A percentile compares a stretch with the other conserved stretches of the same genome.
phyloP scores from a whole-genome alignment of 1,284 basidiomycete genomes.

The Grifola frondosa region DNA sequence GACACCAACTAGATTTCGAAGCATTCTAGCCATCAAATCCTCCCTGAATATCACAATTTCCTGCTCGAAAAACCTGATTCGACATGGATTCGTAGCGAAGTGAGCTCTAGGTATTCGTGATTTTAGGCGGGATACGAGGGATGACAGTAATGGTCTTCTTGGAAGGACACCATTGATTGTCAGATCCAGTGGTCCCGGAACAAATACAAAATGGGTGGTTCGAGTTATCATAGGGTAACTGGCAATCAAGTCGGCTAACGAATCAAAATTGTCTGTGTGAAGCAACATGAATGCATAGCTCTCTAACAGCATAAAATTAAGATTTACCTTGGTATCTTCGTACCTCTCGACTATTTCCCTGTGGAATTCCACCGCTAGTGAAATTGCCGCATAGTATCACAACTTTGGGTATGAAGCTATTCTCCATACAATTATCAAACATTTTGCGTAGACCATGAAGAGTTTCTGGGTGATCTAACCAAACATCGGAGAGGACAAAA shows the following conservation, averaged over 20 bases:
- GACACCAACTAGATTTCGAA: conserved; percentile 86
- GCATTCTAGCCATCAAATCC: conserved; percentile 91
- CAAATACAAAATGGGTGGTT: conserved; percentile 87
- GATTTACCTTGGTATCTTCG: conserved; percentile 78
- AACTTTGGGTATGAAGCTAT: conserved; percentile 80
- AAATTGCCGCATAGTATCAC: conserved; percentile 97
- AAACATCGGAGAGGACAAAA: conserved; percentile 93
- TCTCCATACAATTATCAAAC: conserved; percentile 91
- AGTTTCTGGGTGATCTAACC: conserved; percentile 89
- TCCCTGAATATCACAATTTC: conserved; percentile 95
- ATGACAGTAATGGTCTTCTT: conserved; percentile 74
- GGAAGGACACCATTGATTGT: conserved; percentile 78
- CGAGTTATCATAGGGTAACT: conserved; percentile 78
- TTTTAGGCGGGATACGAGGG: conserved; percentile 68
- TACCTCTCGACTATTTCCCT: conserved; percentile 77
- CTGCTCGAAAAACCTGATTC: conserved; percentile 93
- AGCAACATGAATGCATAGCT: neutral
- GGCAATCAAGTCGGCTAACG: conserved; percentile 81
- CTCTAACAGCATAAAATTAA: neutral
- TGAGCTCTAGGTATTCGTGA: conserved; percentile 74
- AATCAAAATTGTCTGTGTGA: conserved; percentile 79
- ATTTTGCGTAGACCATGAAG: conserved; percentile 79
- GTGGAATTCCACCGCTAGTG: conserved; percentile 75
- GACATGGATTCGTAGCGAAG: conserved; percentile 91
- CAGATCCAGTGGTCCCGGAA: conserved; percentile 92